Conservation (phyloP, 2,329 filamentous ascomycete species). For the Paracoccidioides lutzii region DNA sequence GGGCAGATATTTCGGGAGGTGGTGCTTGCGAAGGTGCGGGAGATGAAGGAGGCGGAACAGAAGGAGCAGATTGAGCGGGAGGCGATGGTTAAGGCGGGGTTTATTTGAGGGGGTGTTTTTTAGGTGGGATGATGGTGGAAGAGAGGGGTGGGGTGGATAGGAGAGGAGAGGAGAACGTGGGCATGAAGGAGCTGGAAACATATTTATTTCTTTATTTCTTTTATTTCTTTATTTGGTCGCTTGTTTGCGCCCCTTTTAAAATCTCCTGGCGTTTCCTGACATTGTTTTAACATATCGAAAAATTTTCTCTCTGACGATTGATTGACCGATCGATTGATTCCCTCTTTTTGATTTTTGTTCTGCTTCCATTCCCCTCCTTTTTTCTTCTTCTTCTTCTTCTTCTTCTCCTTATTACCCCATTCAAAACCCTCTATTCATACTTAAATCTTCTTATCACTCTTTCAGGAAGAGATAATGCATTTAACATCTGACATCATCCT, state of each 20-base stretch:
- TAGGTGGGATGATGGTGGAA: not conserved
- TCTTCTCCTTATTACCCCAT: not conserved
- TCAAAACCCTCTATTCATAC: too few relatives aligned
- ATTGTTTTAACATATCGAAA: too few relatives aligned
- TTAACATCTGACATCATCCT: not conserved
- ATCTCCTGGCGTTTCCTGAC: too few relatives aligned
- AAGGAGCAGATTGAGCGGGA: conserved; percentile 54
- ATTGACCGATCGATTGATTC: too few relatives aligned
- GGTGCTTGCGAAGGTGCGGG: conserved; percentile 81
- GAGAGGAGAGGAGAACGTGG: not conserved
- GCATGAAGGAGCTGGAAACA: too few relatives aligned
- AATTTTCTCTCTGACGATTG: not conserved
- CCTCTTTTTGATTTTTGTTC: not conserved
- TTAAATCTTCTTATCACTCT: not conserved
- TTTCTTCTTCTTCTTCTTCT: not conserved
- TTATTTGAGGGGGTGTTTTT: not conserved
- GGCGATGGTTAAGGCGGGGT: conserved; percentile 18
- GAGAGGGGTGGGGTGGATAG: not conserved
- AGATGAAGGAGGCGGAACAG: conserved; percentile 80
- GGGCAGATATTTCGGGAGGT: conserved; percentile 84
- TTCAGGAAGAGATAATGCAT: too few relatives aligned
- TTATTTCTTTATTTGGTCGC: too few relatives aligned
- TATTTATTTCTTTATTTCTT: too few relatives aligned
- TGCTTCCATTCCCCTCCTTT: not conserved
- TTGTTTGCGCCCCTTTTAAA: too few relatives aligned